These are phyloP conservation scores for Hawksworthiomyces lignivorus DNA, from an alignment of 2,329 filamentous ascomycete species.

Conservation along the genomic window DNA sequence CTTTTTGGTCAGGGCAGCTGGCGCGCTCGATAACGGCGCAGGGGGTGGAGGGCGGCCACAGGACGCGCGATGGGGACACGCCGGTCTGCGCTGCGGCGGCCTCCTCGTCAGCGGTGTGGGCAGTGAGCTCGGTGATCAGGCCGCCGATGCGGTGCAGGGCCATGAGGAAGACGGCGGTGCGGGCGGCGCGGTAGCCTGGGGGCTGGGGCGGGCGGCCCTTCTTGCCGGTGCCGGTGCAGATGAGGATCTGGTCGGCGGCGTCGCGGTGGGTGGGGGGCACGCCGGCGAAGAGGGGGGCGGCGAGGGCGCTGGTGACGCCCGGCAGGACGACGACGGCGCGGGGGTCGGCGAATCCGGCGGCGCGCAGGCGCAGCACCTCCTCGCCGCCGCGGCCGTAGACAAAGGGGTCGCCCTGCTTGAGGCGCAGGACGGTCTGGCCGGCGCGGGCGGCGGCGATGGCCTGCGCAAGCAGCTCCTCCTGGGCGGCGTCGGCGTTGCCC, in stretches of 20 bases:
- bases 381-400: constrained; percentile 93
- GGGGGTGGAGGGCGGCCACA: constrained; percentile 72
- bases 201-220: constrained; percentile 79
- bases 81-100: constrained; percentile 19
- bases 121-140: constrained; percentile 64
- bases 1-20: constrained; percentile 86
- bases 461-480: constrained; percentile 77
- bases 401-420: constrained; percentile 97
- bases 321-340: constrained; percentile 57
- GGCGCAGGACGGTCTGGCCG: constrained; percentile 74
- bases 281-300: constrained; percentile 77
- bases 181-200: constrained; percentile 65
- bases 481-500: constrained; percentile 88
- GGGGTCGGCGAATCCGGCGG: constrained; percentile 56
- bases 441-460: constrained; percentile 58
- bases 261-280: constrained; percentile 85
- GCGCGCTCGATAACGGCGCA: constrained; percentile 92
- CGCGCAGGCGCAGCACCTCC: constrained; percentile 77
- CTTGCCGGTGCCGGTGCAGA: constrained; percentile 94
- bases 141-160: constrained; percentile 75
- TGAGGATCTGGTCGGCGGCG: constrained; percentile 83
- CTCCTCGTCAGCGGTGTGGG: constrained; percentile 25
- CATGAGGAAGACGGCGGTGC: constrained; percentile 94
- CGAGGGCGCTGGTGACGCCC: constrained; percentile 82
- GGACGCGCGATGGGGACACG: constrained; percentile 23